phyloP scores from a whole-genome alignment of 768 basidiomycete genomes.

The Kockovaella imperatae region DNA sequence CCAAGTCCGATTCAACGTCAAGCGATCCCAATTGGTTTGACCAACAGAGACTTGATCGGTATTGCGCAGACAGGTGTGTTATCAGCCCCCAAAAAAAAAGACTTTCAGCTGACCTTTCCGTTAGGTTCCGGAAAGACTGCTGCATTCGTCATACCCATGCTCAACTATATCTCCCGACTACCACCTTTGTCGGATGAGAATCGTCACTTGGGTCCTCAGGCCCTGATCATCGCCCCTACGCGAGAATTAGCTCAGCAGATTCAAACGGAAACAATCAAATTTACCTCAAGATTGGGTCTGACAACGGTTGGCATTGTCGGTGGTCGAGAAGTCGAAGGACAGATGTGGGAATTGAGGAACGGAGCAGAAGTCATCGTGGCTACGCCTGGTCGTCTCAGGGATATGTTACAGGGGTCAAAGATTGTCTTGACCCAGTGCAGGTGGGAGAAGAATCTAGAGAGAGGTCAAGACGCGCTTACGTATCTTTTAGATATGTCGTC shows the following conservation, averaged over 20 bases:
- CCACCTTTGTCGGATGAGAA: conserved; percentile 85
- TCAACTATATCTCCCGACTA: conserved; percentile 80
- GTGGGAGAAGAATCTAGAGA: conserved; percentile 99
- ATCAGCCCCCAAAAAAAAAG: not conserved
- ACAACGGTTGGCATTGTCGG: conserved; percentile 97
- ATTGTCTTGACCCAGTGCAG: conserved; percentile 94
- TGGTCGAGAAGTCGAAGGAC: conserved; percentile 92
- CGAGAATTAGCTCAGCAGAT: conserved; percentile 98
- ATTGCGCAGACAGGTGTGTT: conserved; percentile 89
- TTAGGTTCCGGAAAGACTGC: conserved; percentile 97
- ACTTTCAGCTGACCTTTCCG: not conserved
- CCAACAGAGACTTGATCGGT: conserved; percentile 94
- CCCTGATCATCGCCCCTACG: conserved; percentile 90
- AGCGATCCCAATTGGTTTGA: conserved; percentile 96
- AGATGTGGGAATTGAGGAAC: conserved; percentile 94
- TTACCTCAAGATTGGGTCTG: conserved; percentile 81
- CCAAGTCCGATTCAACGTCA: conserved; percentile 95
- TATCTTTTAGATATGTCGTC: conserved; percentile 91
- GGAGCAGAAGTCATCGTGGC: conserved; percentile 98
- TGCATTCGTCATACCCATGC: conserved; percentile 96
- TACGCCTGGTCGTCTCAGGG: conserved; percentile 95
- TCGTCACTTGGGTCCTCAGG: conserved; percentile 85
- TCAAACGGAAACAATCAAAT: conserved; percentile 83
- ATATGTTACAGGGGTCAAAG: conserved; percentile 91
- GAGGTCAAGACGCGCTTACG: conserved; percentile 99